A percentile compares a stretch with the other conserved stretches of the same genome.
These are phyloP conservation scores for Lipomyces yarrowii DNA, from an alignment of 1,139 yeast species.

Conservation along the genomic window DNA sequence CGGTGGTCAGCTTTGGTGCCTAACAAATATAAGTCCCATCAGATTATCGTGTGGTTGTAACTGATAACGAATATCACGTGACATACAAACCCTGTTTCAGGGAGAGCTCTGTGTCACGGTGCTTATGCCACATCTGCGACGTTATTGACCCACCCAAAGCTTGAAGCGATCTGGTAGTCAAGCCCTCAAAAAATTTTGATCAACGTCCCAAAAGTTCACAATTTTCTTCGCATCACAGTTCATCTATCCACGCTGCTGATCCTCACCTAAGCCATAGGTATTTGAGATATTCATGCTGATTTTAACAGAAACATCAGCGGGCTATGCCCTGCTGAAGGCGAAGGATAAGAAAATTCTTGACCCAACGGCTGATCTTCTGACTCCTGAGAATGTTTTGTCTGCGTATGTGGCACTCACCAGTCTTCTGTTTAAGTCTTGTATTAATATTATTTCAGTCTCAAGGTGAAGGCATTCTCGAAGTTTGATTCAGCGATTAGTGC, in stretches of 20 bases:
- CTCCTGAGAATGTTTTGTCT: constrained; percentile 76
- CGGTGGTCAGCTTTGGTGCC: neutral
- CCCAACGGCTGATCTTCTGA: constrained; percentile 76
- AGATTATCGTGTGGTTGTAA: too few species aligned
- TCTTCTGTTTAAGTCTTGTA: neutral
- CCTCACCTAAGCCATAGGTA: neutral
- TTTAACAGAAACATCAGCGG: constrained; percentile 97
- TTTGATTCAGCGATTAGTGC: constrained; percentile 95
- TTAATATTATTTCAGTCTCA: constrained; percentile 54
- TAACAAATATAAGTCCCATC: neutral
- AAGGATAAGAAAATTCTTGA: constrained; percentile 91
- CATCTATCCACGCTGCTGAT: neutral
- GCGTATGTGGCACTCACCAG: constrained; percentile 41
- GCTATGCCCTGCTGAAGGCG: constrained; percentile 95
- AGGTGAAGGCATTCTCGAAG: constrained; percentile 92
- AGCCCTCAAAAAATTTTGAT: constrained; percentile 14
- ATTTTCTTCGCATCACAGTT: neutral
- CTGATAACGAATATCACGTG: neutral
- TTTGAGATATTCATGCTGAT: constrained; percentile 65
- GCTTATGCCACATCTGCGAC: neutral
- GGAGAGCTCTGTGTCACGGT: neutral
- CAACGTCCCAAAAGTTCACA: neutral
- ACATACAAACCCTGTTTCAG: neutral
- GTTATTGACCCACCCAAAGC: neutral
- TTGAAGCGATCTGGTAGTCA: neutral